phyloP scores from a whole-genome alignment of 2,329 filamentous ascomycete species.

The Byssoonygena ceratinophila region DNA sequence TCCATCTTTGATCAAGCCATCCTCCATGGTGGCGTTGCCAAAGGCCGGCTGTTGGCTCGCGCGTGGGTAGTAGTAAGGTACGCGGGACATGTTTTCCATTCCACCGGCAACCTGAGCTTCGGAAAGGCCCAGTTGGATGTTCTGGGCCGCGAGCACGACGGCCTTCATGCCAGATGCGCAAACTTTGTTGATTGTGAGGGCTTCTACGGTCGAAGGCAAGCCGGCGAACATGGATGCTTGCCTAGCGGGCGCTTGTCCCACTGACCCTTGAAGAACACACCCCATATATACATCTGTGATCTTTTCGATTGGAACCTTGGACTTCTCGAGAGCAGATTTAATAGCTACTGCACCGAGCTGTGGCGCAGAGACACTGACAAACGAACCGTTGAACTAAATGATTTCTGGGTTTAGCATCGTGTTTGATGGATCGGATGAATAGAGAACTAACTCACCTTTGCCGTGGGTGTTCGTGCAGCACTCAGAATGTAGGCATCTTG shows the following conservation, averaged over 20 bases:
- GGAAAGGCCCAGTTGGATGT: conserved; percentile 82
- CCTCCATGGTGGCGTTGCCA: conserved; percentile 76
- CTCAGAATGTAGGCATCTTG: conserved; percentile 91
- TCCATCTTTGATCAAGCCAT: conserved; percentile 88
- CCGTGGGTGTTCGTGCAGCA: conserved; percentile 78
- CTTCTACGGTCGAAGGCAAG: conserved; percentile 68
- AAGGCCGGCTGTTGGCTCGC: conserved; percentile 75
- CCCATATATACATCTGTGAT: conserved; percentile 96
- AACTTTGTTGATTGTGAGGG: conserved; percentile 94
- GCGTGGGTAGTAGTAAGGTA: conserved; percentile 80
- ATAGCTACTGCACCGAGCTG: conserved; percentile 83
- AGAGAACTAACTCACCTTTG: conserved; percentile 49
- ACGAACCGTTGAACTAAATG: conserved; percentile 88
- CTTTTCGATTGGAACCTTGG: conserved; percentile 65
- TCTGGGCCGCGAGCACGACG: conserved; percentile 79
- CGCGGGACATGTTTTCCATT: conserved; percentile 95
- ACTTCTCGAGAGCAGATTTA: conserved; percentile 79
- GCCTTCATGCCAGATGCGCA: conserved; percentile 93
- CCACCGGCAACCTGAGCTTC: conserved; percentile 87
- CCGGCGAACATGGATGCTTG: conserved; percentile 86
- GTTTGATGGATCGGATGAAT: too few relatives aligned
- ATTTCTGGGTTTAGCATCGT: background rate
- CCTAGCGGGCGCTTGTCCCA: conserved; percentile 83
- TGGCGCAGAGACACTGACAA: conserved; percentile 72
- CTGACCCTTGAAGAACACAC: conserved; percentile 73